phyloP scores from a whole-genome alignment of 1,284 basidiomycete genomes.

The Irpex sp. region DNA sequence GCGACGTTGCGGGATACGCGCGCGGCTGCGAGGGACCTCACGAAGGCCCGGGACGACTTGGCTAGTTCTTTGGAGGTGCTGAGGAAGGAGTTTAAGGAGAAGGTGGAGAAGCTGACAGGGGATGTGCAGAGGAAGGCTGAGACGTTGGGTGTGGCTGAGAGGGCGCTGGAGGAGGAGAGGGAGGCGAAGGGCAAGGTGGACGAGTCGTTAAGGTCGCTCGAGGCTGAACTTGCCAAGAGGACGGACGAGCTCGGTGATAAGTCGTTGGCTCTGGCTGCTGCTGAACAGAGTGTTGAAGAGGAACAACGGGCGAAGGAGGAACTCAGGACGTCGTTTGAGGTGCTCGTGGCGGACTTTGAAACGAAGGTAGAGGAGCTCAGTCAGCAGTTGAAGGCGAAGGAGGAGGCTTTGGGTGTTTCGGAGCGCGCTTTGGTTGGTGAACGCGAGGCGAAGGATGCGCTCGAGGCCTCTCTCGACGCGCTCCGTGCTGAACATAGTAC shows the following conservation, averaged over 20 bases:
- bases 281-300: background rate
- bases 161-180: background rate
- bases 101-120: background rate
- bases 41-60: background rate
- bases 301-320: conserved; percentile 1
- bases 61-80: background rate
- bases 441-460: background rate
- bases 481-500: conserved; percentile 1
- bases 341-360: background rate
- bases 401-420: background rate
- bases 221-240: background rate
- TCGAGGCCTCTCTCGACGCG: background rate
- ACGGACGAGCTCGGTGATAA: background rate
- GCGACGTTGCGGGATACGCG: background rate
- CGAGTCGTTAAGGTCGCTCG: background rate
- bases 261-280: background rate
- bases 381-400: background rate
- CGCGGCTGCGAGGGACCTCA: background rate
- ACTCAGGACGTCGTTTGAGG: background rate
- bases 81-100: background rate
- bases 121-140: background rate
- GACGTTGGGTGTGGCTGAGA: conserved; percentile 1
- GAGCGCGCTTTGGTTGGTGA: background rate
- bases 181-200: background rate
- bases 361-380: background rate